Base-by-base conservation (phyloP, 169 alveolate species). In the Neospora caninum region DNA sequence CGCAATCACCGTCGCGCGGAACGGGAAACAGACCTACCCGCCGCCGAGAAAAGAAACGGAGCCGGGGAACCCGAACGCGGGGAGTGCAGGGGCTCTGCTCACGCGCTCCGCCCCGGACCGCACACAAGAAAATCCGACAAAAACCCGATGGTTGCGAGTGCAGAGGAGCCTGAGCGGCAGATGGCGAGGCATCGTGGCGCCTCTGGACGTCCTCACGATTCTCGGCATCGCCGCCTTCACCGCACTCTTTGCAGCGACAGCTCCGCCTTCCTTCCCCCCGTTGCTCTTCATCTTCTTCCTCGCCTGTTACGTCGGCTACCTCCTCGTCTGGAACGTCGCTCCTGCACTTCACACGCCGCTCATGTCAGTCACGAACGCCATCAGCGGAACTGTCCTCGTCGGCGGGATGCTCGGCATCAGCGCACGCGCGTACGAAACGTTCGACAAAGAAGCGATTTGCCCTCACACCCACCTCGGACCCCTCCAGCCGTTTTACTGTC, bases 271-370 rank as follows among this genome's bases (percentile, higher is more conserved):
- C 39, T 91, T 91, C n/a, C 82, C 78, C 27, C 91, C 87, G 38
- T 38, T 16, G 84, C 34, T 89, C 89, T 29, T 89, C 67, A 82
- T 92, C 53, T 94, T 94, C 88, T 54, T 91, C 64, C 73, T 94
- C 87, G 97, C 98, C 58, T 97, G 96, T 45, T 95, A 95, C n/a
- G 98, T 96, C 86, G 99, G 99, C 31, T 98, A 98, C 89, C 87
- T 96, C 95, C 96, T 96, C 36, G 96, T 98, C 91, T 98, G 98
- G 98, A 96, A 97, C 84, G 99, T 98, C 45, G 95, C 98, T 18
- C 99, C 98, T 41, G 98, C 99, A 16, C 88, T 98, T 80, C 99
- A 98, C 94, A 97, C 99, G 38, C 99, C 99, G 36, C 86, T 97
- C 86, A 97, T 97, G 94, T 91, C 91, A 16, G 98, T 97, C 73